Conservation (phyloP, 352 stramenopile genomes). For the Achlya hypogyna region DNA sequence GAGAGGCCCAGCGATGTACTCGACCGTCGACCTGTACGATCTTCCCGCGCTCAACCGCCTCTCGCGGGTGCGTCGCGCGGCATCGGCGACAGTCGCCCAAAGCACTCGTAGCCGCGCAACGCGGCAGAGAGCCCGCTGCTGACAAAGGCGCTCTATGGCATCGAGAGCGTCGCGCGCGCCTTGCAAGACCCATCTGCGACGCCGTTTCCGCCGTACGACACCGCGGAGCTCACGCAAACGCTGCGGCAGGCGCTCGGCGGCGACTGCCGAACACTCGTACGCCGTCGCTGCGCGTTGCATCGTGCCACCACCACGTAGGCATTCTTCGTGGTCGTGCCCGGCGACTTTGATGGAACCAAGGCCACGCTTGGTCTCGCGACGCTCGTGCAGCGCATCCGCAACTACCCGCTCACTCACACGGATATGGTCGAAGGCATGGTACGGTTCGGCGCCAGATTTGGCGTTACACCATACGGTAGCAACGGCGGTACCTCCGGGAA, state of each 20-base stretch:
- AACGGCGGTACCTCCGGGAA: not conserved
- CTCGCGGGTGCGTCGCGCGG: constrained; percentile 25
- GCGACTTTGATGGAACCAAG: constrained; percentile 32
- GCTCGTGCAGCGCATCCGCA: constrained; percentile 27
- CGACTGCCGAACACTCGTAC: constrained; percentile 36
- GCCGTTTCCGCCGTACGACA: constrained; percentile 23
- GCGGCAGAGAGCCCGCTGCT: constrained; percentile 42
- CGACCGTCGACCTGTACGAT: constrained; percentile 37
- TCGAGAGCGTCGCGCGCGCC: constrained; percentile 31
- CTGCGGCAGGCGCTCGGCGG: constrained; percentile 42
- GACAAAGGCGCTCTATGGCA: constrained; percentile 44
- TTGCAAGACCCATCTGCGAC: not conserved
- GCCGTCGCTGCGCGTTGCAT: not conserved
- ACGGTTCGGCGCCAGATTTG: constrained; percentile 12
- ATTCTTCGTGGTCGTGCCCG: constrained; percentile 31
- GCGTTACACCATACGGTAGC: not conserved
- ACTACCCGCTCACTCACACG: constrained; percentile 48
- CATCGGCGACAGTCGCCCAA: not conserved
- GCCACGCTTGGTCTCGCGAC: constrained; percentile 33
- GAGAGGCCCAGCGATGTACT: constrained; percentile 33
- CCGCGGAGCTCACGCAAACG: constrained; percentile 32
- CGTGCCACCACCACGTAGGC: constrained; percentile 2
- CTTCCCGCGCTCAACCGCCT: constrained; percentile 41
- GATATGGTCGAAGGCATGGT: constrained; percentile 41
- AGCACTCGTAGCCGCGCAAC: constrained; percentile 28